Evolutionary conservation across 129 eudicot species (phyloP).

Genomic region (Daucus carota): DH1_v3.0 NC_030381.2:26174001-26174500

Average conservation of each 20-base stretch:
- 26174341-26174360: no score
- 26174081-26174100: no score
- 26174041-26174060: no score
- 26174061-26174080: no score
- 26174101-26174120: no score
- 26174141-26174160: no score
- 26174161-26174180: neutral
- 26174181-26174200: neutral
- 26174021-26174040: no score
- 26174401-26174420: neutral
- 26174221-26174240: neutral
- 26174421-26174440: neutral
- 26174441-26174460: neutral
- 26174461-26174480: conserved; percentile 1
- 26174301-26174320: neutral
- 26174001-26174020: no score
- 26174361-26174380: neutral
- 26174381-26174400: conserved; percentile 1
- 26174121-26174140: no score
- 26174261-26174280: neutral
- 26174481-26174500: neutral
- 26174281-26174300: neutral
- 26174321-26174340: neutral
- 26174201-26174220: neutral
- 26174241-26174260: neutral